Base-by-base conservation (phyloP, 768 basidiomycete genomes). In the Rhizopogon vulgaris region DNA sequence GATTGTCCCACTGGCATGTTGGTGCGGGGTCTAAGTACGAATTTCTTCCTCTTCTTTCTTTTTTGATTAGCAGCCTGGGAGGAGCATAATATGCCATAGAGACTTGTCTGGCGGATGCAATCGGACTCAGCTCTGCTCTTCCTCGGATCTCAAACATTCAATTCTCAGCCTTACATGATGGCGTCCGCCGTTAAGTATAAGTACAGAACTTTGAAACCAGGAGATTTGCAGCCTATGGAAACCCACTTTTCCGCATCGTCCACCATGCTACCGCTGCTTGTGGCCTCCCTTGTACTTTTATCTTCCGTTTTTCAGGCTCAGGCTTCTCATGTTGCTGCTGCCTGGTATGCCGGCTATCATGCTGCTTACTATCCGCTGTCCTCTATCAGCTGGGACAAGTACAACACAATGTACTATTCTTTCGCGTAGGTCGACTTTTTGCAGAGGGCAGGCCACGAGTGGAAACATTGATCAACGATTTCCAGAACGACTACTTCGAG, bases 401-500 rank as follows among this genome's bases (percentile, higher is more conserved):
- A 80, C 56, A 78, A 73, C 6, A 70, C 78, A 41, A 59, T 84
- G 66, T 76, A 72, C 27, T 85, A 82, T 64, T 75, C 82, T 39
- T 84, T 85, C 56, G 83, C 75, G 83, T 84, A 58, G 70, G 48
- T 52, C 8, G 15, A 22, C 25, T 30, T 30, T 30, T 6, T 32
- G 28, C 7, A 10, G 28, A 30, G 28, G 7, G 7, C 8, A 30
- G 28, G 10, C 28, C 28, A 4, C 8, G 9, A 37, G 6, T 17
- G 17, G 17, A 10, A 24, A 18, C 10, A 10, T 25, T 32, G 25
- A 46, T 47, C 18, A 10, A 25, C n/a, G 6, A 17, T 37, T 25
- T 9, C 2, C 12, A 55, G 53, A 28, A 38, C 18, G 6, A 55
- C 53, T 24, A 55, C 51, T 27, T 11, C 53, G 24, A 18, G 39